Evolutionary conservation across 169 alveolate species (phyloP).

Genomic region (Condylostoma magnum): DNA sequence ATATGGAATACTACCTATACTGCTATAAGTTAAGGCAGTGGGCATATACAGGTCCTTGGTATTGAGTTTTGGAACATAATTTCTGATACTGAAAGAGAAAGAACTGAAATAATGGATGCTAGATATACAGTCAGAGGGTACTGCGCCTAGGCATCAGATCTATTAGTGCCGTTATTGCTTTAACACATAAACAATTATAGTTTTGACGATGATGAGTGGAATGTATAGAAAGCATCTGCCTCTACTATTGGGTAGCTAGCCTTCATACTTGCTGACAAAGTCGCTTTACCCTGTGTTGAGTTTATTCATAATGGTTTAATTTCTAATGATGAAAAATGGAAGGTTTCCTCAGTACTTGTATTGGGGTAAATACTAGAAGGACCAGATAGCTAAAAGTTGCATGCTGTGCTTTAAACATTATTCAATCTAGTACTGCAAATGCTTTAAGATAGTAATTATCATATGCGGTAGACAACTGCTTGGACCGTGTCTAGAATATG

Average conservation of each 20-base stretch:
- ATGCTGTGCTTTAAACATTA: slow-evolving; percentile 23
- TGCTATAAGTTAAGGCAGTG: not conserved
- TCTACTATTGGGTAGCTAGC: slow-evolving; percentile 35
- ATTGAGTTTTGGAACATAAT: slow-evolving; percentile 22
- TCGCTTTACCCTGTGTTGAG: slow-evolving; percentile 24
- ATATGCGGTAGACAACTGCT: slow-evolving; percentile 35
- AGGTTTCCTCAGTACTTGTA: slow-evolving; percentile 41
- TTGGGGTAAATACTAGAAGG: slow-evolving; percentile 58
- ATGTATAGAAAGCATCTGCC: slow-evolving; percentile 39
- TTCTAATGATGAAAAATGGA: slow-evolving; percentile 14
- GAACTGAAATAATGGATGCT: not conserved
- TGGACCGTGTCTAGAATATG: slow-evolving; percentile 52
- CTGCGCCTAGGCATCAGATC: slow-evolving; percentile 16
- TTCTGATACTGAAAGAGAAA: slow-evolving; percentile 4
- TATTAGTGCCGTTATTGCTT: slow-evolving; percentile 12
- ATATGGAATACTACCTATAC: not conserved
- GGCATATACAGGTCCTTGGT: not conserved
- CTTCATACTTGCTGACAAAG: slow-evolving; percentile 21
- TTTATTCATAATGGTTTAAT: slow-evolving; percentile 34
- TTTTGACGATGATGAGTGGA: slow-evolving; percentile 52
- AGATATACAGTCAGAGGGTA: not conserved
- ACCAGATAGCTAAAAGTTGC: slow-evolving; percentile 20
- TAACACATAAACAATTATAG: slow-evolving; percentile 32
- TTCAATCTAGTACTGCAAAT: slow-evolving; percentile 18
- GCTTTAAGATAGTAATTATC: slow-evolving; percentile 28